Percentiles rank a stretch among this genome's conserved stretches.
Evolutionary conservation across 129 eudicot species (phyloP).

Genomic region (Heracleum sosnowskyi): DNA sequence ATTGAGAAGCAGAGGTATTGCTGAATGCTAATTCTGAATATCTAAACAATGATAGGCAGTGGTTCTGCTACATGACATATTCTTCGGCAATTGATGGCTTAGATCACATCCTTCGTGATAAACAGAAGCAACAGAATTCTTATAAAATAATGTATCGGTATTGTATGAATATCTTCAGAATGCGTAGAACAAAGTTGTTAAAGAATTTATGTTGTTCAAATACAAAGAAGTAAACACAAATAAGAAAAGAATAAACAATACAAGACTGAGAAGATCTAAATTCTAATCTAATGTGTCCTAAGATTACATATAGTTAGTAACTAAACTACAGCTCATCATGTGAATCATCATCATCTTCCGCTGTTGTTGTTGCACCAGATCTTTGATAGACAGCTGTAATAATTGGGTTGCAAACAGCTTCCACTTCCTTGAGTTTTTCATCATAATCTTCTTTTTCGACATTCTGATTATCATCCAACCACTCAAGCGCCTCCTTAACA

Average conservation of each 20-base stretch:
- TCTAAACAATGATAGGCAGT: no score
- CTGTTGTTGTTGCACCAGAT: slow-evolving; percentile 2
- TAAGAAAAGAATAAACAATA: not conserved
- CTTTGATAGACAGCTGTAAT: not conserved
- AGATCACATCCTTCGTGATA: no score
- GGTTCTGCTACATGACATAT: no score
- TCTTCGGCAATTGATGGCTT: no score
- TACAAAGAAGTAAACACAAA: no score
- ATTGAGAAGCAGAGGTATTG: no score
- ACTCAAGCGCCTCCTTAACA: not conserved
- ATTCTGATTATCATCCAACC: slow-evolving; percentile 7
- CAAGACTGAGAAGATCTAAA: not conserved
- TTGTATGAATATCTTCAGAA: not conserved
- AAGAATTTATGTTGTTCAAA: not conserved
- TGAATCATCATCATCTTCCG: not conserved
- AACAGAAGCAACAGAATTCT: not conserved
- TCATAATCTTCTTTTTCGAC: slow-evolving; percentile 1
- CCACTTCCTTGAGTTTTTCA: slow-evolving; percentile 6
- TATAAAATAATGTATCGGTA: no score
- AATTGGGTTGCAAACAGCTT: slow-evolving; percentile 3
- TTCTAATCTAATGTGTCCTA: not conserved
- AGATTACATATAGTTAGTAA: not conserved
- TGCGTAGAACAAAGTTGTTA: not conserved
- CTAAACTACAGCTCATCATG: slow-evolving; percentile 3
- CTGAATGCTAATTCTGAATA: no score